These are phyloP conservation scores for Salix dunnii DNA, from an alignment of 345 rosid genomes.

Conservation along the genomic window DNA sequence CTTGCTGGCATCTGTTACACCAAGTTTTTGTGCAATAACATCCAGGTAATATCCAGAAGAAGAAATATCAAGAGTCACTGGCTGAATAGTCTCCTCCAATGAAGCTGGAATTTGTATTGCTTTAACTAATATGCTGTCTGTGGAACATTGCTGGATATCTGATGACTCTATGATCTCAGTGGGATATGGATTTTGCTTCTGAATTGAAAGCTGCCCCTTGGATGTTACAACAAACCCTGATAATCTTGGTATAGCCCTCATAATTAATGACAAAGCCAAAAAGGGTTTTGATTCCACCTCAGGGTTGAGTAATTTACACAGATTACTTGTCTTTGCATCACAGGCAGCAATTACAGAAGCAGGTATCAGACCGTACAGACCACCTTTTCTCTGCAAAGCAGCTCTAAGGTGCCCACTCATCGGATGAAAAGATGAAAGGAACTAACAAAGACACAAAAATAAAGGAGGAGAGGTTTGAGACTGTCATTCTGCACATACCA, in stretches of 20 bases:
- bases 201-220: constrained; percentile 47
- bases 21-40: constrained; percentile 58
- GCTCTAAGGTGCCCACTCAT: constrained; percentile 81
- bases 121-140: constrained; percentile 22
- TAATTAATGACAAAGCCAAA: constrained; percentile 48
- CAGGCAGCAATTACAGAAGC: constrained; percentile 65
- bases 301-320: constrained; percentile 66
- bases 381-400: constrained; percentile 55
- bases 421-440: constrained; percentile 64
- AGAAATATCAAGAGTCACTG: constrained; percentile 42
- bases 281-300: constrained; percentile 58
- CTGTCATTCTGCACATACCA: neutral
- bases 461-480: constrained; percentile 4
- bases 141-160: constrained; percentile 29
- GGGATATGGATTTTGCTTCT: constrained; percentile 54
- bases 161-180: constrained; percentile 40
- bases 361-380: constrained; percentile 60
- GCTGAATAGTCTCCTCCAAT: constrained; percentile 40
- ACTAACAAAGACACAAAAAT: constrained; percentile 35
- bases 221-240: constrained; percentile 38
- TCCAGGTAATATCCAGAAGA: constrained; percentile 64
- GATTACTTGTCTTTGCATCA: constrained; percentile 56
- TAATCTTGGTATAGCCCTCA: constrained; percentile 63
- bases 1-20: constrained; percentile 54
- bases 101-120: constrained; percentile 55